Conservation (phyloP, 2,329 filamentous ascomycete genomes). For the Cordyceps farinosa region DNA sequence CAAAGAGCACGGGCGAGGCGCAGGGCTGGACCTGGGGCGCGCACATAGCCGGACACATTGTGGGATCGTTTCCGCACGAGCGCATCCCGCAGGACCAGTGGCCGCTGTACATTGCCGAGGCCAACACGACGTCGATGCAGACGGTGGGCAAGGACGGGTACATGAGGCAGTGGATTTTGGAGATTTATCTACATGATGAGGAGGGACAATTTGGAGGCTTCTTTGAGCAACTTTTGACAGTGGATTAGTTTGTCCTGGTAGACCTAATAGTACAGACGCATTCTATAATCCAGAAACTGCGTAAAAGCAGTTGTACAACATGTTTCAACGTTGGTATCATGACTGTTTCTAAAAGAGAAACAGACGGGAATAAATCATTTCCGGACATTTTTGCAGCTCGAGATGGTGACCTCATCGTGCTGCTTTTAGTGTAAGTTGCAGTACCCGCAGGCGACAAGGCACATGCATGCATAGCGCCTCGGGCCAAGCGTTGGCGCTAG, state of each 20-base stretch:
- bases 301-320: neutral
- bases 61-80: slow-evolving; percentile 49
- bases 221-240: slow-evolving; percentile 38
- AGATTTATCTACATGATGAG: slow-evolving; percentile 44
- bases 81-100: slow-evolving; percentile 46
- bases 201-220: slow-evolving; percentile 39
- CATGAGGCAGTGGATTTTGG: slow-evolving; percentile 47
- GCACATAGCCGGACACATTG: slow-evolving; percentile 44
- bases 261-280: neutral
- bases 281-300: neutral
- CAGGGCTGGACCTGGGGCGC: slow-evolving; percentile 44
- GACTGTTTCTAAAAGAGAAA: neutral
- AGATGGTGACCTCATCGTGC: neutral
- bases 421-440: neutral
- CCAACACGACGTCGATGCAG: slow-evolving; percentile 41
- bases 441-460: neutral
- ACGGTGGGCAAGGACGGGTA: slow-evolving; percentile 37
- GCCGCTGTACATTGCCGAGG: slow-evolving; percentile 42
- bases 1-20: slow-evolving; percentile 34
- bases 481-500: neutral
- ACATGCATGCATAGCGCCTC: too few relatives aligned
- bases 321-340: neutral
- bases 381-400: neutral
- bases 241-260: neutral
- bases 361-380: neutral